A percentile compares a stretch with the other conserved stretches of the same genome.
Conservation (phyloP, 306 rosid species). For the Acacia confusa region DNA sequence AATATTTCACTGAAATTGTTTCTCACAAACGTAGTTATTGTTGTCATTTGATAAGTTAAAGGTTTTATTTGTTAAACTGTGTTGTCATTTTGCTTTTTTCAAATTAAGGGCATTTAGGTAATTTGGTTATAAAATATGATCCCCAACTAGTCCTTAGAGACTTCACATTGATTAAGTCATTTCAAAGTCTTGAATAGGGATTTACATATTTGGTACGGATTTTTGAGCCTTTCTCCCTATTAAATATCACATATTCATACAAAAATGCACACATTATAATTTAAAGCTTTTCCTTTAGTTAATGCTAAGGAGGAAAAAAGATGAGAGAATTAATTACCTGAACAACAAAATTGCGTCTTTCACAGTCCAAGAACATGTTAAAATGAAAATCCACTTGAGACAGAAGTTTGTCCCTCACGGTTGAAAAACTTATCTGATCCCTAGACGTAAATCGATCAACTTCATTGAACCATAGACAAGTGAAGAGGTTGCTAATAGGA, state of each 20-base stretch:
- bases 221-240: too few relatives aligned
- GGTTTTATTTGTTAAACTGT: too few relatives aligned
- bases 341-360: conserved; percentile 84
- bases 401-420: conserved; percentile 68
- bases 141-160: too few relatives aligned
- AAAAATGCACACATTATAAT: not conserved
- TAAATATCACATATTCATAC: not conserved
- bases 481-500: conserved; percentile 63
- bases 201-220: too few relatives aligned
- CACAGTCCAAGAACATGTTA: conserved; percentile 90
- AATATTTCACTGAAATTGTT: too few relatives aligned
- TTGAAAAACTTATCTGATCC: conserved; percentile 88
- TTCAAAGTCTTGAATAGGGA: too few relatives aligned
- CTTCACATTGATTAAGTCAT: too few relatives aligned
- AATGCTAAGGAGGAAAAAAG: not conserved
- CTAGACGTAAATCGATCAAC: conserved; percentile 67
- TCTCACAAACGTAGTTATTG: too few relatives aligned
- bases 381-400: conserved; percentile 63
- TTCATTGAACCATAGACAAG: conserved; percentile 74
- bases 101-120: too few relatives aligned
- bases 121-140: too few relatives aligned
- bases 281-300: not conserved
- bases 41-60: too few relatives aligned
- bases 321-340: conserved; percentile 54
- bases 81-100: too few relatives aligned